phyloP scores from a whole-genome alignment of 345 rosid species.

The Moricandia moricandioides region DNA sequence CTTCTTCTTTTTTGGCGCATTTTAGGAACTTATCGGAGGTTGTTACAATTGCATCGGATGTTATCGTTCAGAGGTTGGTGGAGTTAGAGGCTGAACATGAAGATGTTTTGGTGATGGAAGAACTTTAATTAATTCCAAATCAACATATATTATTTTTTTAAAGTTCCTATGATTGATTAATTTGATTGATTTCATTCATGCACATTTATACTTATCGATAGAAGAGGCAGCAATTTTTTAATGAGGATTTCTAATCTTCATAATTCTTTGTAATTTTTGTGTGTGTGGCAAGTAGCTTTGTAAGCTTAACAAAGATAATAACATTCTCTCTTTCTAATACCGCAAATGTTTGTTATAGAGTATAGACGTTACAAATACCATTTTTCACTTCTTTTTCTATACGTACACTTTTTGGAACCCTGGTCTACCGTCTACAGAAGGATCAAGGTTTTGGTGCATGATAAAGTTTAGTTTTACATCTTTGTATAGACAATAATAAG shows the following conservation, averaged over 20 bases:
- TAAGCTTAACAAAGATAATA: not conserved
- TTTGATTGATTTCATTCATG: constrained; percentile 19
- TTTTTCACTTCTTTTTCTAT: not conserved
- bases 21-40: constrained; percentile 63
- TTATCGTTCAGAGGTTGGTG: constrained; percentile 48
- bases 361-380: not conserved
- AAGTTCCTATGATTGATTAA: not conserved
- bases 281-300: not conserved
- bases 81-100: constrained; percentile 50
- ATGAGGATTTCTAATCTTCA: not conserved
- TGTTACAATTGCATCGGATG: constrained; percentile 56
- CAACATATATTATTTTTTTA: not conserved
- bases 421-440: too few relatives aligned
- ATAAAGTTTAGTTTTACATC: too few relatives aligned
- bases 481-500: too few relatives aligned
- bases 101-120: not conserved
- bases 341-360: not conserved
- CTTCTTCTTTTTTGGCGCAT: not conserved
- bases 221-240: not conserved
- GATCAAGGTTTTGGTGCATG: too few relatives aligned
- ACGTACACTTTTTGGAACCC: not conserved
- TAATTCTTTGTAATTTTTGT: not conserved
- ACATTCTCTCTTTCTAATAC: not conserved
- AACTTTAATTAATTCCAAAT: not conserved
- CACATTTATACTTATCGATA: not conserved